Base-by-base conservation (phyloP, 2,329 filamentous ascomycete species). In the Macrophomina pseudophaseolina region DNA sequence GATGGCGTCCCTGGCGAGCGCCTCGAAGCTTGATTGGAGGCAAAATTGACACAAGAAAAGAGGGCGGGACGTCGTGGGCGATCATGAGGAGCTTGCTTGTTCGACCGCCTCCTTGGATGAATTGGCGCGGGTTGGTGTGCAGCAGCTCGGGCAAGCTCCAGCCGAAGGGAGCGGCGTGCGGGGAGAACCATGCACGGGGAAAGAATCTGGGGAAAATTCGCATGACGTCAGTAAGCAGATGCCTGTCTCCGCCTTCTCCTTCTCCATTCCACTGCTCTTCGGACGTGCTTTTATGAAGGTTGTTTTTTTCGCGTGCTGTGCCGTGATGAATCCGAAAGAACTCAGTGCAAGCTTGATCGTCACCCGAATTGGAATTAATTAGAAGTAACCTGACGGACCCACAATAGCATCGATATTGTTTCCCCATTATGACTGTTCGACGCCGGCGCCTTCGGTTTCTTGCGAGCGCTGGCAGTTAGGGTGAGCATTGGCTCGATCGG, bases 11-110 rank as follows among this genome's bases (percentile, higher is more conserved):
- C 42, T 49, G 58, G 14, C 23, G 12, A 38, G 14, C 16, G 16
- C n/a, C 35, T 28, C 28, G 58, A 48, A 49, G 44, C 58, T 64
- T 64, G 60, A 64, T 64, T 64, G 60, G 60, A 64, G 60, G 60
- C 32, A 64, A 64, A 64, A 52, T 64, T 33, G 23, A 23, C 23
- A 62, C 18, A 23, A 23, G 11, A 30, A 30, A 23, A 35, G 33
- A 23, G 35, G 12, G 60, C 60, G 58, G 58, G 52, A 49, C 12
- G 44, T 35, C 49, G 46, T 38, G 35, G 60, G 51, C 35, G 48
- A 53, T 44, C 60, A 53, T 64, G 33, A 62, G 58, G 58, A 51
- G 58, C 58, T 62, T 49, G 42, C 42, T 32, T 14, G 35, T 16
- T 49, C 33, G 12, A n/a, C 42, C 58, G 30, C 18, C 14, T 60